phyloP scores from a whole-genome alignment of 2,329 filamentous ascomycete genomes.

The Aureobasidium sp. region DNA sequence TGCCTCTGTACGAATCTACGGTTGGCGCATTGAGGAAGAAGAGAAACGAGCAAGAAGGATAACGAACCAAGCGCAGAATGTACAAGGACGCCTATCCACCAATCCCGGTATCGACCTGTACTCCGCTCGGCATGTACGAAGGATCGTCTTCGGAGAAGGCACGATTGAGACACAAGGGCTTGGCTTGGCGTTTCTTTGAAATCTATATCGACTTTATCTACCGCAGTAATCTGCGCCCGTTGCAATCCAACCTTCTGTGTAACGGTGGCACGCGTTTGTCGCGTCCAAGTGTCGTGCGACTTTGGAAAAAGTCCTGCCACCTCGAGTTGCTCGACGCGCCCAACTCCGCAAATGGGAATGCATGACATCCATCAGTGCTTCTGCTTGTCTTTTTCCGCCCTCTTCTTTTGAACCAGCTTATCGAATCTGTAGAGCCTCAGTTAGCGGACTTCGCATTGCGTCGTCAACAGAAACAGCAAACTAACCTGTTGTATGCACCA shows the following conservation, averaged over 20 bases:
- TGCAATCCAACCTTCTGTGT: not conserved
- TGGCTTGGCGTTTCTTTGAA: not conserved
- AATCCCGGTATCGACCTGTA: not conserved
- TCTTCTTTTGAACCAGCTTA: slow-evolving; percentile 33
- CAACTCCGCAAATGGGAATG: not conserved
- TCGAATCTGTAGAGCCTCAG: slow-evolving; percentile 26
- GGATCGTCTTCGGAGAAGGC: slow-evolving; percentile 3
- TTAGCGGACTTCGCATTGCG: not conserved
- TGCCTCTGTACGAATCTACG: not conserved
- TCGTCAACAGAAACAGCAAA: not conserved
- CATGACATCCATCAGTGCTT: slow-evolving; percentile 27
- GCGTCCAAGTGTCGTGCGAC: not conserved
- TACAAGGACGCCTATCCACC: not conserved
- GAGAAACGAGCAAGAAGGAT: not conserved
- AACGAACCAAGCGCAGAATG: not conserved
- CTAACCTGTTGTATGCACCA: slow-evolving; percentile 36
- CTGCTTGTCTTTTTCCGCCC: slow-evolving; percentile 29
- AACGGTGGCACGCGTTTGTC: not conserved
- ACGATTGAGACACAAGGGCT: not conserved
- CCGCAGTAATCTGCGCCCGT: not conserved
- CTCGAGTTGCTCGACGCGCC: not conserved
- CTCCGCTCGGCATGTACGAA: not conserved
- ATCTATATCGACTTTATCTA: not conserved
- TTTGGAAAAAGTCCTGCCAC: not conserved
- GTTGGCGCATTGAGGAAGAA: not conserved